A percentile compares a stretch with the other conserved stretches of the same genome.
These are phyloP conservation scores for Crassisporium funariophilum DNA, from an alignment of 768 basidiomycete genomes.

Conservation along the genomic window DNA sequence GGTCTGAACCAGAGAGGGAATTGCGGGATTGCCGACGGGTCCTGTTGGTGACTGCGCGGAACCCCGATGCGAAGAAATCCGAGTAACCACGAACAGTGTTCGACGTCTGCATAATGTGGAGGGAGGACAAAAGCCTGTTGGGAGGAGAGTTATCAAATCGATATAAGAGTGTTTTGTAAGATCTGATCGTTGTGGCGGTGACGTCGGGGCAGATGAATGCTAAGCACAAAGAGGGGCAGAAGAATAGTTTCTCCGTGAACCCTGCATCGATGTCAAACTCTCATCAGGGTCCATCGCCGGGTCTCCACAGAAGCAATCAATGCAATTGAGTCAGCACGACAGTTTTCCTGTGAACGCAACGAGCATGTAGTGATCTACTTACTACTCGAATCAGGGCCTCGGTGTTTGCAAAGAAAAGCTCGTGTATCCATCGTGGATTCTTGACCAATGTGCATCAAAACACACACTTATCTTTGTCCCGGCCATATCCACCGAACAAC, in stretches of 20 bases:
- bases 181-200: slow-evolving; percentile 33
- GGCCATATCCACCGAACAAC: no score
- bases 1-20: slow-evolving; percentile 8
- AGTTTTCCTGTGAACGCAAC: slow-evolving; percentile 1
- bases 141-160: slow-evolving; percentile 3
- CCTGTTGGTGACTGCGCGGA: slow-evolving; percentile 38
- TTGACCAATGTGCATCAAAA: no score
- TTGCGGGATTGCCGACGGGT: slow-evolving; percentile 2
- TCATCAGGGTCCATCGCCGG: slow-evolving; percentile 13
- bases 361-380: not conserved
- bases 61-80: slow-evolving; percentile 50
- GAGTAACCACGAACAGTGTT: slow-evolving; percentile 37
- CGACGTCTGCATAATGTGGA: slow-evolving; percentile 10
- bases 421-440: no score
- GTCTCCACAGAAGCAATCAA: slow-evolving; percentile 18
- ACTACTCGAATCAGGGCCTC: slow-evolving; percentile 6
- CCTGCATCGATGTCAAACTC: slow-evolving; percentile 6
- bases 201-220: slow-evolving; percentile 26
- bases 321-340: slow-evolving; percentile 5
- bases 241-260: slow-evolving; percentile 11
- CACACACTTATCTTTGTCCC: no score
- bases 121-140: slow-evolving; percentile 3
- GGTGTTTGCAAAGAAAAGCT: slow-evolving; percentile 12
- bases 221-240: slow-evolving; percentile 10
- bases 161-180: not conserved